Conservation (phyloP, 75 land plant species). For the Pinus albicaulis region DNA sequence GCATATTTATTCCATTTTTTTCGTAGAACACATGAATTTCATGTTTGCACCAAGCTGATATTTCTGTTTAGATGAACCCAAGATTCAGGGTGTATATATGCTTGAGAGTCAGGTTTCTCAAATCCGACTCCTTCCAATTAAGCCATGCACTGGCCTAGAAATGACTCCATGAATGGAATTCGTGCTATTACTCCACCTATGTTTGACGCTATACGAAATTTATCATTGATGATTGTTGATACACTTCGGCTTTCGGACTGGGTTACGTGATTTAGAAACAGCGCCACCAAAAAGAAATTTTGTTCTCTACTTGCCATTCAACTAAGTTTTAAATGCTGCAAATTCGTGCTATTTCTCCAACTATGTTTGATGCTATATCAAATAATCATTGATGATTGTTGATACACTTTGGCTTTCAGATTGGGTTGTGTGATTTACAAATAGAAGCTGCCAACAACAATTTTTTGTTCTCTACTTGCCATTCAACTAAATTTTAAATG, state of each 20-base stretch:
- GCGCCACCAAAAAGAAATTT: neutral
- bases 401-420: neutral
- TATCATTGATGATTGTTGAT: neutral
- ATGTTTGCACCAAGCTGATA: slow-evolving; percentile 1
- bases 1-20: too few species aligned
- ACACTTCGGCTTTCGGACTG: neutral
- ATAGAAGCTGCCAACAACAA: neutral
- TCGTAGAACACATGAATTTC: neutral
- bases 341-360: too few species aligned
- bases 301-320: neutral
- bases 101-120: too few species aligned
- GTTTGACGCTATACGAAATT: neutral
- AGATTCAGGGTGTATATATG: too few species aligned
- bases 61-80: too few species aligned
- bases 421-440: neutral
- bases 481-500: neutral
- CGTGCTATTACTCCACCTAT: too few species aligned
- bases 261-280: neutral
- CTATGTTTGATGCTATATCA: neutral
- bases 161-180: too few species aligned
- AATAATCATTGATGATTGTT: neutral
- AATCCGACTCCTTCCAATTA: too few species aligned
- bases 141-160: too few species aligned
- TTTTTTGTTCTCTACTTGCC: neutral
- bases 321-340: too few species aligned